Percentiles rank a stretch among this genome's conserved stretches.
phyloP scores from a whole-genome alignment of 176 grass and related monocot species.

The Ananas comosus region DNA sequence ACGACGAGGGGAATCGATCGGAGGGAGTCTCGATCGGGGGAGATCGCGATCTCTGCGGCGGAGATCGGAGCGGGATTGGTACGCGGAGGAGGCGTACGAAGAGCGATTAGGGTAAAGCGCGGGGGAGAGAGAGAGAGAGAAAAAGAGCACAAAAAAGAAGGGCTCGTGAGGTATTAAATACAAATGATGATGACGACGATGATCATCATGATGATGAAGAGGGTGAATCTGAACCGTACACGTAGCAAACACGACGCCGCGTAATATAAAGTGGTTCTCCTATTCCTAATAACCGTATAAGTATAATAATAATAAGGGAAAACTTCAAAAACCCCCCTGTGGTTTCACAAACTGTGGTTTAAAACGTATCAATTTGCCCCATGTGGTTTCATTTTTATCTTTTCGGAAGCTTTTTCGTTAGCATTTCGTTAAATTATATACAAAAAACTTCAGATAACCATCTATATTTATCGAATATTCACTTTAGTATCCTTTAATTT shows the following conservation, averaged over 20 bases:
- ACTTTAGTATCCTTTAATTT: no score
- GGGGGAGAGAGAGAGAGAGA: constrained; percentile 3
- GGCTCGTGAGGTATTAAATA: background rate
- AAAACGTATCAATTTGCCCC: no score
- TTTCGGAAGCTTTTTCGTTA: no score
- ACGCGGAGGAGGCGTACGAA: background rate
- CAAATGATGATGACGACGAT: background rate
- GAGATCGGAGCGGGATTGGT: constrained; percentile 17
- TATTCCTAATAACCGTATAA: no score
- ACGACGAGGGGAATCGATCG: background rate
- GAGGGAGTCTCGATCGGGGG: background rate
- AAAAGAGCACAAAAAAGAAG: constrained; percentile 1
- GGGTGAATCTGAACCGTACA: background rate
- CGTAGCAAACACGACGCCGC: constrained; percentile 13
- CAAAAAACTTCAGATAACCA: no score
- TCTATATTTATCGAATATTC: no score
- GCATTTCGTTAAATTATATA: no score
- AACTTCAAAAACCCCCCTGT: no score
- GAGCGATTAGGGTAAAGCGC: constrained; percentile 13
- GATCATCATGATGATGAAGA: background rate
- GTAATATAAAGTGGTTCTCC: no score
- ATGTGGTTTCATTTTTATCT: no score
- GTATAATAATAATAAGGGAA: no score
- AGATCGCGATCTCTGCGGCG: background rate
- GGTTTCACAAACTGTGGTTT: no score